phyloP scores from a whole-genome alignment of 352 stramenopile genomes.

The Phytophthora megakarya region DNA sequence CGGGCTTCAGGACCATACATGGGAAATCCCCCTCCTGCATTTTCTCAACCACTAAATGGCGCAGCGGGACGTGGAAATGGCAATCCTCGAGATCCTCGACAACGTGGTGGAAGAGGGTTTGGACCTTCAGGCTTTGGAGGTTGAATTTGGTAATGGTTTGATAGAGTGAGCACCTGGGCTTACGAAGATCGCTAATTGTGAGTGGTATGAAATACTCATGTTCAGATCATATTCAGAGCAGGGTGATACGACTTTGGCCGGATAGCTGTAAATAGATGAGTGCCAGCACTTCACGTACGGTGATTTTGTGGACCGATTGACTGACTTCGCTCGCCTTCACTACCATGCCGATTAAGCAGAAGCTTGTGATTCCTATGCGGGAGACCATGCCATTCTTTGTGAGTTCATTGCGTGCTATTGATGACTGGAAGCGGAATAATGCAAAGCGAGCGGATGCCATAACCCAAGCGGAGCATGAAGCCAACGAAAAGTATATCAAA shows the following conservation, averaged over 20 bases:
- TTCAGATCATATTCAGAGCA: conserved; percentile 15
- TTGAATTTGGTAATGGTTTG: conserved; percentile 16
- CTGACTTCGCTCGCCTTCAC: conserved; percentile 1
- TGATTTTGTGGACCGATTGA: conserved; percentile 12
- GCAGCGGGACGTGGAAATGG: conserved; percentile 25
- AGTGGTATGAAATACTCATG: conserved; percentile 11
- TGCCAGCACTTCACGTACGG: conserved; percentile 1
- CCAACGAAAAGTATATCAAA: conserved; percentile 79
- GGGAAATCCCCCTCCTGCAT: conserved; percentile 21
- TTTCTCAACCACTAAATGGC: conserved; percentile 21
- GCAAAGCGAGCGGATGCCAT: conserved; percentile 61
- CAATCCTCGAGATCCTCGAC: conserved; percentile 46
- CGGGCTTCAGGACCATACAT: conserved; percentile 6
- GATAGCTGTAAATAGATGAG: conserved; percentile 37
- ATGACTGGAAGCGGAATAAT: conserved; percentile 75
- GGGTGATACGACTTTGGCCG: conserved; percentile 19
- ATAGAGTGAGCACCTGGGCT: conserved; percentile 10
- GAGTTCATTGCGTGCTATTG: conserved; percentile 61
- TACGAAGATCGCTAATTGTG: conserved; percentile 26
- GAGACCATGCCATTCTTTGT: conserved; percentile 87
- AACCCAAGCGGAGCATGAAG: conserved; percentile 62
- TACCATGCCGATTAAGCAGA: conserved; percentile 42
- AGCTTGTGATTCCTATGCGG: conserved; percentile 65
- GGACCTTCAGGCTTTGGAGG: conserved; percentile 14
- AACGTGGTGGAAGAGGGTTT: conserved; percentile 33